Evolutionary conservation across 1,139 yeast species (phyloP), one percentile per base, ranked within the genome.

Genomic region (Meyerozyma athensensis): DNA sequence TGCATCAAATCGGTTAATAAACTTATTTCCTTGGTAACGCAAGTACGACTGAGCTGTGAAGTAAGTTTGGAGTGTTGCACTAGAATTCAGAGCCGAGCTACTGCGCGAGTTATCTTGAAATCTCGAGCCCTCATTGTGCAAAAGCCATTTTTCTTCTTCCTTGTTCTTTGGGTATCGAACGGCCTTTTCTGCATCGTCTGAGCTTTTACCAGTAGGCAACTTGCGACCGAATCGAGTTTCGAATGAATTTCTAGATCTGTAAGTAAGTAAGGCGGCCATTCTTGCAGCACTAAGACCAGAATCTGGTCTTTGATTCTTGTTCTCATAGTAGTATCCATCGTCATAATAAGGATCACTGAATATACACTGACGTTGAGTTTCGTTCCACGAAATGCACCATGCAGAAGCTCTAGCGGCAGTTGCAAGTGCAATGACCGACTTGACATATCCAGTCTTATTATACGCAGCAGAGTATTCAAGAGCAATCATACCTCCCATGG

Each of bases 401-500:
- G 98, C 98, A 6, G 95, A 85, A 33, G 92, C 95, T 52, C 95
- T 72, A 0, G 97, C 97, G 31, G 95, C 80, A 0, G 98, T 90
- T 2, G 98, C 98, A 40, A 92, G 65, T 0, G 97, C 95, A 17
- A 92, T 81, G 19, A 86, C 70, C 26, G 77, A 66, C 42, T 74
- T 74, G 14, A 92, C 95, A 53, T 79, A 92, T 3, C 69, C 74
- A 2, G 72, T 63, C n/a, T 86, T 84, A 47, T 77, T 84, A 53
- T 78, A 84, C 2, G 84, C 80, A 53, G 73, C 60, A 9, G 72
- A 68, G 72, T 90, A 92, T 58, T 92, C 98, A 47, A 92, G 64
- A 0, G 92, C 90, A 37, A 89, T 65, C 98, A 92, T 92, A n/a
- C 98, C 98, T 26, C 98, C 98, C 98, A 92, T 92, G 20, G 97